Percentiles rank a stretch among this genome's conserved stretches.
These are phyloP conservation scores for Lycium barbarum DNA, from an alignment of 257 asterid species.

Conservation along the genomic window DNA sequence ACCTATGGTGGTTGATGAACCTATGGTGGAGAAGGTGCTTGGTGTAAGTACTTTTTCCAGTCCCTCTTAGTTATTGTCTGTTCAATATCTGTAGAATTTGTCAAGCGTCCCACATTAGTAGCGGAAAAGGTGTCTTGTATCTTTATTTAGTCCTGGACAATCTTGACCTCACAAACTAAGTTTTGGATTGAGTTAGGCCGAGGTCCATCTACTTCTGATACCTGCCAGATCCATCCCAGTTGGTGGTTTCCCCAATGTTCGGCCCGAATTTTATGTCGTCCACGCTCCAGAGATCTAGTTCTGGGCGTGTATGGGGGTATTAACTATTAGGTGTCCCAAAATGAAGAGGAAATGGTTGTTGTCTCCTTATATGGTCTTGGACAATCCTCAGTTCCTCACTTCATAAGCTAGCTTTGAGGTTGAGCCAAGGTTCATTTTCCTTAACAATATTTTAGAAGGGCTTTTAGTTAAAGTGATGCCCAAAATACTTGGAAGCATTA, in stretches of 20 bases:
- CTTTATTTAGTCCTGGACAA: not conserved
- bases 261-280: not conserved
- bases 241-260: not conserved
- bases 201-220: not conserved
- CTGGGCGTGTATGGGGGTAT: not conserved
- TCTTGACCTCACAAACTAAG: slow-evolving; percentile 6
- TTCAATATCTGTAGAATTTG: not conserved
- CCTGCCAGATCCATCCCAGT: not conserved
- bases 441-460: not conserved
- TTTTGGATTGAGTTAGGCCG: not conserved
- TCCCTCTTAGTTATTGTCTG: not conserved
- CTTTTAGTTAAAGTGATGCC: not conserved
- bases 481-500: not conserved
- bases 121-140: not conserved
- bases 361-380: slow-evolving; percentile 5
- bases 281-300: not conserved
- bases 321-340: not conserved
- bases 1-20: slow-evolving; percentile 84
- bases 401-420: not conserved
- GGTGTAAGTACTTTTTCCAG: slow-evolving; percentile 73
- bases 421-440: not conserved
- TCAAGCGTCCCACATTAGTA: not conserved
- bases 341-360: not conserved
- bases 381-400: slow-evolving; percentile 17
- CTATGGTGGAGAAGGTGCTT: slow-evolving; percentile 94